Percentiles rank a stretch among this genome's conserved stretches.
Conservation (phyloP, 2,329 filamentous ascomycete species). For the Botrytis medusae region DNA sequence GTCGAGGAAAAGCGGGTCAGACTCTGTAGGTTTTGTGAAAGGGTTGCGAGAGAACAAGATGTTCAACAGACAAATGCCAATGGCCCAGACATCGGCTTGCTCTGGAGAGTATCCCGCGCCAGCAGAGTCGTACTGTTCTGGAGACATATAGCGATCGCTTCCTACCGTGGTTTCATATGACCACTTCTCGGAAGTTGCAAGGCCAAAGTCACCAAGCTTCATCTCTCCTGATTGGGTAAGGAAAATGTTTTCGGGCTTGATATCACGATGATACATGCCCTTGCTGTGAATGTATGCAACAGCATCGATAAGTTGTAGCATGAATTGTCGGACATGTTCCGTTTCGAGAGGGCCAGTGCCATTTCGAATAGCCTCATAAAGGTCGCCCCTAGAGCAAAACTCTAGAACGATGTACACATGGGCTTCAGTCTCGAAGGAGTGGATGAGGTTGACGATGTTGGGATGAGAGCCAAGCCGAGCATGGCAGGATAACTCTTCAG, state of each 20-base stretch:
- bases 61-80: slow-evolving; percentile 95
- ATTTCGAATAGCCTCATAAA: slow-evolving; percentile 94
- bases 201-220: slow-evolving; percentile 96
- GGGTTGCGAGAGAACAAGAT: slow-evolving; percentile 96
- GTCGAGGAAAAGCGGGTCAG: slow-evolving; percentile 91
- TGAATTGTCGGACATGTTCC: slow-evolving; percentile 94
- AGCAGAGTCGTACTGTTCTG: slow-evolving; percentile 92
- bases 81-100: slow-evolving; percentile 93
- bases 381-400: slow-evolving; percentile 90
- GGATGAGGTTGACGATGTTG: slow-evolving; percentile 90
- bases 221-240: slow-evolving; percentile 80
- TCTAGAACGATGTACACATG: slow-evolving; percentile 93
- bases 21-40: slow-evolving; percentile 84
- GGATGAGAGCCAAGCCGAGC: slow-evolving; percentile 74
- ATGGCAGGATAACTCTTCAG: slow-evolving; percentile 79
- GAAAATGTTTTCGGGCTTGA: slow-evolving; percentile 99
- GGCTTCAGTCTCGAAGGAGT: slow-evolving; percentile 87
- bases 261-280: slow-evolving; percentile 93
- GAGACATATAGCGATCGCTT: slow-evolving; percentile 98
- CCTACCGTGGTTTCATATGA: slow-evolving; percentile 91
- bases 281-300: slow-evolving; percentile 88
- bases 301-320: slow-evolving; percentile 89
- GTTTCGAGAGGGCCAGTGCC: slow-evolving; percentile 88
- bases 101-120: slow-evolving; percentile 87
- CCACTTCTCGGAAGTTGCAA: slow-evolving; percentile 87